phyloP scores from a whole-genome alignment of 2,329 filamentous ascomycete genomes.

The Coleophoma eucalyptorum region DNA sequence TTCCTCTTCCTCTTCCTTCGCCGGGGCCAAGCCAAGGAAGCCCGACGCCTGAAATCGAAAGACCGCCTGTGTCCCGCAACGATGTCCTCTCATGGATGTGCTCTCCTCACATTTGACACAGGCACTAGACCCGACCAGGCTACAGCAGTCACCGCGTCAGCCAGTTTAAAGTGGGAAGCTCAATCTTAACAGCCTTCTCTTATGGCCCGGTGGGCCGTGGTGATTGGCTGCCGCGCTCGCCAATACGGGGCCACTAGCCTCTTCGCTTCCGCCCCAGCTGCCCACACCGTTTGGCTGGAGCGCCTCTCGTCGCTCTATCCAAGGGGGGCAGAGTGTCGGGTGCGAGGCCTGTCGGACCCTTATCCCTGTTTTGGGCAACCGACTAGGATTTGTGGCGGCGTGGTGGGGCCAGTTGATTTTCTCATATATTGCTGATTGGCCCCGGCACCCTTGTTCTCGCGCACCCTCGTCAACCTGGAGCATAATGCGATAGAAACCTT shows the following conservation, averaged over 20 bases:
- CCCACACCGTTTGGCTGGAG: not conserved
- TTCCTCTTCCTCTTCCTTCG: too few species aligned
- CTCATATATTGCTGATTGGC: conserved; percentile 7
- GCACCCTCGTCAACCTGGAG: conserved; percentile 7
- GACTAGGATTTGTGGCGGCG: not conserved
- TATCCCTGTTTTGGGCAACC: conserved; percentile 4
- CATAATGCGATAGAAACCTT: conserved; percentile 18
- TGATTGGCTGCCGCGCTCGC: too few species aligned
- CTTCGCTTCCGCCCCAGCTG: not conserved
- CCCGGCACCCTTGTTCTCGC: conserved; percentile 3
- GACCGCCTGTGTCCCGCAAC: not conserved
- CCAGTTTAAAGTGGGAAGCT: not conserved
- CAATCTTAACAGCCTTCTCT: not conserved
- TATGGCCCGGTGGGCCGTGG: too few species aligned
- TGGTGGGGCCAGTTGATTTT: not conserved
- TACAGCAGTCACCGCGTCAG: not conserved
- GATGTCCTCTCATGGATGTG: not conserved
- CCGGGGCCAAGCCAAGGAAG: too few species aligned
- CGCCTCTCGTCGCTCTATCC: not conserved
- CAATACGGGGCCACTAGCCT: too few species aligned
- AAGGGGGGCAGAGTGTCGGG: not conserved
- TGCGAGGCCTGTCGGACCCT: not conserved
- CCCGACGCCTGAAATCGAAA: too few species aligned
- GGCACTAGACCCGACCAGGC: not conserved
- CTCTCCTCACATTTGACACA: not conserved